Base-by-base conservation (phyloP, 2,329 filamentous ascomycete species). In the Penicillium capsulatum region DNA sequence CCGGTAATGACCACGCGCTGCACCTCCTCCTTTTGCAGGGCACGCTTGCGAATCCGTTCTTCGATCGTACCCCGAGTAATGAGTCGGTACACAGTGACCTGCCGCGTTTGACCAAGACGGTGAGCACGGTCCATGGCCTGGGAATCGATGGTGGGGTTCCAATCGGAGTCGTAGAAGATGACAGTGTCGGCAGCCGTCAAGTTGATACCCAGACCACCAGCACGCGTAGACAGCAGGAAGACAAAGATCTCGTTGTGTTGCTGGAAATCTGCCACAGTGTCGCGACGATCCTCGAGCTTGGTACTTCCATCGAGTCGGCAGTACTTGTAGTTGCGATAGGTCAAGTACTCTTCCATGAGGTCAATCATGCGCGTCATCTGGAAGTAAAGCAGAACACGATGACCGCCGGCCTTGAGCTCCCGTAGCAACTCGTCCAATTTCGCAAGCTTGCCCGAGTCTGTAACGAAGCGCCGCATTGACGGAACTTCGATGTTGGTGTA, bases 331-430 rank as follows among this genome's bases (percentile, higher is more conserved):
- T 97, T 96, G 63, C 92, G 87, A 71, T 97, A 97, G 0, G 92
- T 97, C 43, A 98, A 75, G 57, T 97, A 98, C 68, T 98, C 92
- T 65, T 98, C 92, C 86, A 97, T 97, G 45, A 98, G 74, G 64
- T 98, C 91, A 60, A 98, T 97, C 92, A 98, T 98, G 60, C 87
- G 86, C 3, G 92, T 98, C 92, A 98, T 98, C 74, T 98, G 92
- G 86, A 98, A 98, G 75, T 98, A 98, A 14, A 98, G 74, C 38
- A 98, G 74, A 15, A 98, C 92, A 59, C 92, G 89, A 56, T 98
- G 92, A 24, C 86, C 86, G 48, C 85, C 86, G 47, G 88, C 84
- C 75, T 97, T 98, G 58, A 98, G 81, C 64, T 89, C 79, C 62
- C 86, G 86, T 10, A 98, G 76, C 13, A 98, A 74, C 51, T 86